Percentiles rank a stretch among this genome's conserved stretches.
Evolutionary conservation across 2,329 filamentous ascomycete species (phyloP).

Genomic region (Lojkania enalia): DNA sequence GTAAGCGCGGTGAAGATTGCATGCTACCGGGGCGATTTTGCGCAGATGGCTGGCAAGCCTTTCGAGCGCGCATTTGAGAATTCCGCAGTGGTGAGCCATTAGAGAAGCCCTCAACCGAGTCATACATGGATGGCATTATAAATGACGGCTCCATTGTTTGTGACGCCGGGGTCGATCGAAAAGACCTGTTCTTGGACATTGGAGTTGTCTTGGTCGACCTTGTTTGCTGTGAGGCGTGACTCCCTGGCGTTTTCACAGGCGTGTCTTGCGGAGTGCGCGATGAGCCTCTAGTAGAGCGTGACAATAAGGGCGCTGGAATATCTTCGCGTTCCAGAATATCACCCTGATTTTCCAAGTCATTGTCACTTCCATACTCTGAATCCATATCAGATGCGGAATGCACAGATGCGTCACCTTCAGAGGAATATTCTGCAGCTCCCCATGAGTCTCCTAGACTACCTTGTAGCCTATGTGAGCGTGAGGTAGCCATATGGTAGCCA

Average conservation of each 20-base stretch:
- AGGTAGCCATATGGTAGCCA: no score
- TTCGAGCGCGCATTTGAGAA: constrained; percentile 17
- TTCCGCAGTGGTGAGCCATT: constrained; percentile 26
- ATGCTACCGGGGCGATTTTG: neutral
- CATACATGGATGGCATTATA: constrained; percentile 47
- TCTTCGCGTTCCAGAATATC: constrained; percentile 21
- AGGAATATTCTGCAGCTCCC: constrained; percentile 35
- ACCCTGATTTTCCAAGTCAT: constrained; percentile 28
- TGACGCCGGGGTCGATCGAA: constrained; percentile 14
- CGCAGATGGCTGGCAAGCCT: neutral
- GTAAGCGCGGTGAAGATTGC: constrained; percentile 8
- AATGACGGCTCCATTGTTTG: constrained; percentile 44
- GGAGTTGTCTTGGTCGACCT: constrained; percentile 14
- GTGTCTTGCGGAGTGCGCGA: constrained; percentile 15
- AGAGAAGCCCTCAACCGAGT: constrained; percentile 25
- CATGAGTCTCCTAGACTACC: constrained; percentile 41
- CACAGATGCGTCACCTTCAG: constrained; percentile 30
- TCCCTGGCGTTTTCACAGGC: constrained; percentile 17
- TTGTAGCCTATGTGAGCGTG: constrained; percentile 20
- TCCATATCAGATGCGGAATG: constrained; percentile 26
- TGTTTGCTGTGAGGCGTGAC: constrained; percentile 12
- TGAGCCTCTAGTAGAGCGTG: constrained; percentile 18
- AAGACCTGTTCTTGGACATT: constrained; percentile 14
- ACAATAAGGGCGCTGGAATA: constrained; percentile 18
- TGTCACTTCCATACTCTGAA: constrained; percentile 25